Base-by-base conservation (phyloP, 2,329 filamentous ascomycete species). In the Trichoderma sp. region DNA sequence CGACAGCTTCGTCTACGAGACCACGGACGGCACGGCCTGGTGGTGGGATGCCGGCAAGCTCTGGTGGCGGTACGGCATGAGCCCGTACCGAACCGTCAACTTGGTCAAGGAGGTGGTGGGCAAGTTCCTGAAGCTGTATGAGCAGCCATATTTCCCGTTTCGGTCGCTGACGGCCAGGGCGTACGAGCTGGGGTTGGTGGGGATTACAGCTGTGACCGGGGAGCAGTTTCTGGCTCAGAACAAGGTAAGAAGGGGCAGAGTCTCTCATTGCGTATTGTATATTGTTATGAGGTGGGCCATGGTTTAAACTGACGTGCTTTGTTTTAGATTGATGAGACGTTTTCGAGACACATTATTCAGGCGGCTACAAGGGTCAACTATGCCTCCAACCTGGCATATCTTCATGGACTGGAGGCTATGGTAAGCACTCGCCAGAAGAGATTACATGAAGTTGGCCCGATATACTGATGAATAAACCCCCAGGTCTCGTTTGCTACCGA, bases 351-450 rank as follows among this genome's bases (percentile, higher is more conserved):
- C 60, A 87, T 99, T 57, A 88, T 98, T 29, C 94, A 98, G 79
- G 92, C 94, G 2, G 91, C 89, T 67, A 97, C 95, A 1, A 86
- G 95, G 22, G 94, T 97, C 70, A 98, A 98, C 78, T 99, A 97
- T 79, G 95, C 92, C 1, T 92, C 94, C 58, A 97, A 98, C 72
- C 79, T 98, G 13, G 86, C 83, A n/a, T 82, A 88, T 39, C 95
- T 98, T 57, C 94, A 98, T 74, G 95, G 93, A 0, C 80, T 99
- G 1, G 93, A 96, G 74, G 89, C 94, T 1, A 93, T 97, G 90
- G 87, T 87, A 68, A 63, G 75, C 68, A n/a, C 2, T 45, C 27
- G 19, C 25, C 19, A 25, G 4, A 22, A 6, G 5, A 4, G 17
- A 5, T n/a, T 32, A 9, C 34, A 48, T 37, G 42, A 8, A 29